Evolutionary conservation across 257 asterid species (phyloP).

Genomic region (Solanum peruvianum): DNA sequence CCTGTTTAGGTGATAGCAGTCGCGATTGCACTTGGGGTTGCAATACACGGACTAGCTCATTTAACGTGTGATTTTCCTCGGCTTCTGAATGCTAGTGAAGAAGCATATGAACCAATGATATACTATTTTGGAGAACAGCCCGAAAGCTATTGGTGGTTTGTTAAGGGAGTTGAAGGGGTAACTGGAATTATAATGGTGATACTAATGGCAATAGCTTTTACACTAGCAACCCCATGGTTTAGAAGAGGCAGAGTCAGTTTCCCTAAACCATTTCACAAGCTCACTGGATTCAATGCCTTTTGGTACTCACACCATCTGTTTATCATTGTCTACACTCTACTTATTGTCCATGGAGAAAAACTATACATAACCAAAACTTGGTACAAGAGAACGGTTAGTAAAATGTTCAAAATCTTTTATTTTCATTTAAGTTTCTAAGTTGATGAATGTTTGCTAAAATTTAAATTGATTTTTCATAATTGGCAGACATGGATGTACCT

Average conservation of each 20-base stretch:
- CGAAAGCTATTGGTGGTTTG: slow-evolving; percentile 49
- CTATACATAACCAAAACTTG: slow-evolving; percentile 50
- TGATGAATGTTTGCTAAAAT: background rate
- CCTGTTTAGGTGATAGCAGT: slow-evolving; percentile 45
- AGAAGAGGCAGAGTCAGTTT: slow-evolving; percentile 41
- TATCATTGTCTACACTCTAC: slow-evolving; percentile 53
- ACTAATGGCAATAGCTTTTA: slow-evolving; percentile 73
- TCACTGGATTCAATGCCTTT: slow-evolving; percentile 85
- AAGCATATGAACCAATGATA: slow-evolving; percentile 35
- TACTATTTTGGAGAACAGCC: slow-evolving; percentile 54
- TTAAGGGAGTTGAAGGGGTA: slow-evolving; percentile 60
- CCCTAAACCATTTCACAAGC: slow-evolving; percentile 50
- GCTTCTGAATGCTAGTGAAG: slow-evolving; percentile 29
- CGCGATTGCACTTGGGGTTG: slow-evolving; percentile 64
- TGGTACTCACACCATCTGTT: slow-evolving; percentile 91
- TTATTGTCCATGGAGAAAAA: slow-evolving; percentile 66
- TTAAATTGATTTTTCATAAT: background rate
- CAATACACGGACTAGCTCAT: slow-evolving; percentile 61
- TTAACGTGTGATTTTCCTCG: slow-evolving; percentile 69
- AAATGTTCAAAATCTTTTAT: background rate
- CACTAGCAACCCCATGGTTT: slow-evolving; percentile 73
- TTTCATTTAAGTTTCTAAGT: background rate
- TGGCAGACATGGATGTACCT: slow-evolving; percentile 87
- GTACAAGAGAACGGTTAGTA: slow-evolving; percentile 61
- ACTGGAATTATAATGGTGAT: slow-evolving; percentile 77